Evolutionary conservation across 768 basidiomycete species (phyloP).

Genomic region (Punctularia strigosozonata): DNA sequence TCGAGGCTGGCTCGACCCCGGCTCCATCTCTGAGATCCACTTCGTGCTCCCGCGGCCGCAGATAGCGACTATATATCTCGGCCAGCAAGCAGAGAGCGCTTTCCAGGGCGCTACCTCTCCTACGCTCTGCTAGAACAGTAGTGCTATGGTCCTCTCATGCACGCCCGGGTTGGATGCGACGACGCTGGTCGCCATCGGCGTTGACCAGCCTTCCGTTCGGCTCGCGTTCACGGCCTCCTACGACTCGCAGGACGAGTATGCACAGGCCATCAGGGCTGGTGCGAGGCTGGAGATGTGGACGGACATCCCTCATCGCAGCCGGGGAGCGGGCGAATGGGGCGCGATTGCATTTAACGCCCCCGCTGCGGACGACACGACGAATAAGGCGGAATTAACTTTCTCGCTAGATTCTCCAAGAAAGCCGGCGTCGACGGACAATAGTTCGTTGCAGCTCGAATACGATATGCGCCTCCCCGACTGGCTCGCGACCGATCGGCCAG

Average conservation of each 20-base stretch:
- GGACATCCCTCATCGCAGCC: constrained; percentile 13
- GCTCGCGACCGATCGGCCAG: too few species aligned
- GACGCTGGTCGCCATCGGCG: constrained; percentile 3
- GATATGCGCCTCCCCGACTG: constrained; percentile 4
- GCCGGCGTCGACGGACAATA: constrained; percentile 1
- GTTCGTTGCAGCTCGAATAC: constrained; percentile 7
- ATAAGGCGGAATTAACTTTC: not conserved
- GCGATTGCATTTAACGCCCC: constrained; percentile 9
- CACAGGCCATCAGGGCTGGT: constrained; percentile 11
- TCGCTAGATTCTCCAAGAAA: too few species aligned
- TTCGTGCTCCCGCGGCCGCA: not conserved
- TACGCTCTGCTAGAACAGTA: not conserved
- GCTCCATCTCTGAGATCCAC: too few species aligned
- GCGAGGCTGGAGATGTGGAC: constrained; percentile 18
- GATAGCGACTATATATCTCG: not conserved
- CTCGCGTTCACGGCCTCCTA: constrained; percentile 16
- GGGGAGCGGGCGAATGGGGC: constrained; percentile 14
- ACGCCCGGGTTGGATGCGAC: constrained; percentile 13
- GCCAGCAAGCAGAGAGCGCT: not conserved
- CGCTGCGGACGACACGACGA: not conserved
- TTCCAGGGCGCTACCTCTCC: not conserved
- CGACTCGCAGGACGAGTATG: constrained; percentile 9
- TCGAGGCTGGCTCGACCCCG: too few species aligned
- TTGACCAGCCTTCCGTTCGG: constrained; percentile 2
- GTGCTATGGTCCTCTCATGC: constrained; percentile 10